Base-by-base conservation (phyloP, 2,329 filamentous ascomycete genomes). In the Sporothrix mexicana region DNA sequence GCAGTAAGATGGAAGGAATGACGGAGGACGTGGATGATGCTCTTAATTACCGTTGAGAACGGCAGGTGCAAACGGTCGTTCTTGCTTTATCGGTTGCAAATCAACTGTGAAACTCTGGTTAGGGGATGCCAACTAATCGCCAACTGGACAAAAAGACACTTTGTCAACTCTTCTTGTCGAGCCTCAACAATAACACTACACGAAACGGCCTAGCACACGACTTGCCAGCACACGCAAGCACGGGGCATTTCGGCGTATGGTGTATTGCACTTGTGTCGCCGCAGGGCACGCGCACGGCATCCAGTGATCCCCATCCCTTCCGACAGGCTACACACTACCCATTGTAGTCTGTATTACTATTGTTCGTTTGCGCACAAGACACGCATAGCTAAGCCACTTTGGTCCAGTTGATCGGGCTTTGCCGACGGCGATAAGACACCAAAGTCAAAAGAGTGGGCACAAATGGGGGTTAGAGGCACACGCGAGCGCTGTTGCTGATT, bases 391-490 rank as follows among this genome's bases (percentile, higher is more conserved):
- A 57, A 53, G 53, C 41, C n/a, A 59, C 53, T 23, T 13, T 51
- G 3, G 13, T 51, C 55, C 20, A n/a, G 36, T 49, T 47, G 69
- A 20, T 64, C 69, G 69, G 69, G 69, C 57, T 41, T 53, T 62
- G 69, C 69, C 69, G 69, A 47, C 25, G 20, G 41, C 69, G 69
- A 71, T 71, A 71, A 71, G 69, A 47, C 61, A 12, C 20, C 45
- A 53, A 43, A n/a, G 59, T 13, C 41, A 20, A 45, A 66, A 53
- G 57, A 51, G 25, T 2, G 43, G n/a, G 25, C 43, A 17, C 23
- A 47, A 9, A 49, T 41, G 45, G 30, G 55, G 30, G 53, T 53
- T 23, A 9, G 68, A 61, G 41, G 36, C 13, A 61, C 55, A 70
- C 69, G 55, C 41, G 69, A 62, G 51, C 67, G 30, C 30, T 43